Evolutionary conservation across 176 grass and related monocot genomes (phyloP).

Genomic region (Triticum dicoccoides): DNA sequence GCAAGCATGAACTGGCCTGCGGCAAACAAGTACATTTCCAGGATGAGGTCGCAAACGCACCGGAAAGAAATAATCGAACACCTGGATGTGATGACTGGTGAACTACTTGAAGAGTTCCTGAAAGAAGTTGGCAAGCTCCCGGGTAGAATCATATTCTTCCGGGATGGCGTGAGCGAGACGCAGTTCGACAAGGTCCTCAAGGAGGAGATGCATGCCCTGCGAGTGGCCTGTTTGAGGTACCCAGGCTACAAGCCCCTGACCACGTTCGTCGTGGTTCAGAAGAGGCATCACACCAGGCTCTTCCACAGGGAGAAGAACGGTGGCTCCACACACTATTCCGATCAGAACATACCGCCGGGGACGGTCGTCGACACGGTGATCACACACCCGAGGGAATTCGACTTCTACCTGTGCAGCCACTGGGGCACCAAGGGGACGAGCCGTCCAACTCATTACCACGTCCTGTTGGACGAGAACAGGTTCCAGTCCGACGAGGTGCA

Average conservation of each 20-base stretch:
- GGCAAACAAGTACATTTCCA: slow-evolving; percentile 80
- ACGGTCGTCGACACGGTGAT: slow-evolving; percentile 91
- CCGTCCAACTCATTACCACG: slow-evolving; percentile 81
- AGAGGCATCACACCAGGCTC: slow-evolving; percentile 88
- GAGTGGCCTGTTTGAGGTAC: slow-evolving; percentile 48
- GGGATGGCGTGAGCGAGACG: slow-evolving; percentile 92
- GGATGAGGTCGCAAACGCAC: slow-evolving; percentile 93
- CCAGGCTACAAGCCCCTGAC: slow-evolving; percentile 55
- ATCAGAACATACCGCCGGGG: slow-evolving; percentile 82
- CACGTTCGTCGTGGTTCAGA: slow-evolving; percentile 85
- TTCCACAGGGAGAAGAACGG: slow-evolving; percentile 51
- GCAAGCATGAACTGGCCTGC: slow-evolving; percentile 91
- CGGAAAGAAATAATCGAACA: slow-evolving; percentile 85
- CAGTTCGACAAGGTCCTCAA: slow-evolving; percentile 86
- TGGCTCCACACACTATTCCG: slow-evolving; percentile 28
- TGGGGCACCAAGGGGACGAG: slow-evolving; percentile 91
- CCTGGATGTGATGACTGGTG: slow-evolving; percentile 64
- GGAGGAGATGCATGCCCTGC: slow-evolving; percentile 82
- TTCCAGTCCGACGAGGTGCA: slow-evolving; percentile 85
- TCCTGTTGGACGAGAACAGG: slow-evolving; percentile 75
- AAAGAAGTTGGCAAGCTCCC: slow-evolving; percentile 63
- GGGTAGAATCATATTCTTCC: slow-evolving; percentile 79
- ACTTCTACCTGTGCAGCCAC: slow-evolving; percentile 92
- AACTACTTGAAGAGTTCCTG: slow-evolving; percentile 76
- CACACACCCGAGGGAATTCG: slow-evolving; percentile 85